These are phyloP conservation scores for Wickerhamomyces sp. DNA, from an alignment of 1,139 yeast genomes.

Conservation along the genomic window DNA sequence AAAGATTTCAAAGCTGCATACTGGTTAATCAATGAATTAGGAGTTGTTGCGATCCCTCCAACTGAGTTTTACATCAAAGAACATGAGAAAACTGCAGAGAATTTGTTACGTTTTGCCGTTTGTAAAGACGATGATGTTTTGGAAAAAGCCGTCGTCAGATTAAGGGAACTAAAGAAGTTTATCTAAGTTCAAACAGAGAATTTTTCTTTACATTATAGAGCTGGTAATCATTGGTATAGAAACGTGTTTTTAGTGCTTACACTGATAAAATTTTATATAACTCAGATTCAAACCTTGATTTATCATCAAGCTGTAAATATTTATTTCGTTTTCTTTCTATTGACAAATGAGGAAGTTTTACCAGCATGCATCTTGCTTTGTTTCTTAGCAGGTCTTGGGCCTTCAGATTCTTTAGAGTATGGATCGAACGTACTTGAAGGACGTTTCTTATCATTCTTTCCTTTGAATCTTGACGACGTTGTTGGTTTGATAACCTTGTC, in stretches of 20 bases:
- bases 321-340: slow-evolving; percentile 13
- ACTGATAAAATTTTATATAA: too few relatives aligned
- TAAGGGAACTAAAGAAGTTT: slow-evolving; percentile 64
- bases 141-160: slow-evolving; percentile 74
- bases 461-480: slow-evolving; percentile 22
- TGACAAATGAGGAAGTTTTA: slow-evolving; percentile 18
- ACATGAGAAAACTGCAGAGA: slow-evolving; percentile 72
- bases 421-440: slow-evolving; percentile 58
- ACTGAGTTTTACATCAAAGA: slow-evolving; percentile 80
- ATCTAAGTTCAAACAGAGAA: slow-evolving; percentile 24
- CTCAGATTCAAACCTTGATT: too few relatives aligned
- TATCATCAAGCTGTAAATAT: not conserved
- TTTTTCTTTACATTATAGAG: too few relatives aligned
- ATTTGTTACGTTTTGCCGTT: slow-evolving; percentile 87
- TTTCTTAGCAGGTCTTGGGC: slow-evolving; percentile 49
- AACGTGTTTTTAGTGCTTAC: too few relatives aligned
- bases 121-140: slow-evolving; percentile 85
- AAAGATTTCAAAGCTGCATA: slow-evolving; percentile 84
- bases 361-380: slow-evolving; percentile 19
- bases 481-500: slow-evolving; percentile 34
- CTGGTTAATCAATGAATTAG: slow-evolving; percentile 89
- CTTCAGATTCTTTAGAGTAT: slow-evolving; percentile 40
- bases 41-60: slow-evolving; percentile 95
- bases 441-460: slow-evolving; percentile 18
- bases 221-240: too few relatives aligned